Evolutionary conservation across 2,329 filamentous ascomycete species (phyloP).

Genomic region (Rosellinia necatrix): DNA sequence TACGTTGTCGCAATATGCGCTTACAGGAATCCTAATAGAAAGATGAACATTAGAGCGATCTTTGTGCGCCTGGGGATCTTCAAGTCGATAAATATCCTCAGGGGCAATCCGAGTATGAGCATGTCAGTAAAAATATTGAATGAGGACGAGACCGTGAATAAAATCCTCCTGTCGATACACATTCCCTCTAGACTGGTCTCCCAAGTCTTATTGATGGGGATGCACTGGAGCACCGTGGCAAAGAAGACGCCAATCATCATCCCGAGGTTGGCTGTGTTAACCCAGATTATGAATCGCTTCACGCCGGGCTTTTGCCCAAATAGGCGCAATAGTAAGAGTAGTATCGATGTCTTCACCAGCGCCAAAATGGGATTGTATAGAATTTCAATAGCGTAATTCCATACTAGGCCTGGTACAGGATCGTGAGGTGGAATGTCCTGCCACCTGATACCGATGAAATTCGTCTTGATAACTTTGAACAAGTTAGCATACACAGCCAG

Average conservation of each 20-base stretch:
- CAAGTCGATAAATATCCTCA: slow-evolving; percentile 47
- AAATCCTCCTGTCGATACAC: slow-evolving; percentile 41
- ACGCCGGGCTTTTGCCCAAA: slow-evolving; percentile 44
- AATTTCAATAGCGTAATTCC: slow-evolving; percentile 46
- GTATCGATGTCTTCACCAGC: slow-evolving; percentile 50
- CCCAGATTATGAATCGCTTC: slow-evolving; percentile 37
- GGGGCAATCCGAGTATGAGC: slow-evolving; percentile 45
- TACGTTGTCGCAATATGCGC: not conserved
- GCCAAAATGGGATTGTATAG: slow-evolving; percentile 53
- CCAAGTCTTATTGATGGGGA: slow-evolving; percentile 44
- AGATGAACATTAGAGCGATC: slow-evolving; percentile 46
- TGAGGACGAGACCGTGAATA: slow-evolving; percentile 43
- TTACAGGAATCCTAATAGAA: slow-evolving; percentile 43
- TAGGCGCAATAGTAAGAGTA: slow-evolving; percentile 52
- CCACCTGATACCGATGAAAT: slow-evolving; percentile 31
- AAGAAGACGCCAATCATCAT: slow-evolving; percentile 37
- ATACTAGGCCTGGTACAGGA: slow-evolving; percentile 32
- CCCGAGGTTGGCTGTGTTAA: slow-evolving; percentile 43
- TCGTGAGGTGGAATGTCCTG: slow-evolving; percentile 32
- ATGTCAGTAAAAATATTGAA: slow-evolving; percentile 50
- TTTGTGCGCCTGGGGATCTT: slow-evolving; percentile 46
- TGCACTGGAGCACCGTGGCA: slow-evolving; percentile 47
- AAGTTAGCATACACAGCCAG: not conserved
- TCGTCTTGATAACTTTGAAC: slow-evolving; percentile 31
- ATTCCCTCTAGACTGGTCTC: slow-evolving; percentile 28